Percentiles rank a stretch among this genome's conserved stretches.
Evolutionary conservation across 345 rosid genomes (phyloP).

Genomic region (Lepidium aucheri): DNA sequence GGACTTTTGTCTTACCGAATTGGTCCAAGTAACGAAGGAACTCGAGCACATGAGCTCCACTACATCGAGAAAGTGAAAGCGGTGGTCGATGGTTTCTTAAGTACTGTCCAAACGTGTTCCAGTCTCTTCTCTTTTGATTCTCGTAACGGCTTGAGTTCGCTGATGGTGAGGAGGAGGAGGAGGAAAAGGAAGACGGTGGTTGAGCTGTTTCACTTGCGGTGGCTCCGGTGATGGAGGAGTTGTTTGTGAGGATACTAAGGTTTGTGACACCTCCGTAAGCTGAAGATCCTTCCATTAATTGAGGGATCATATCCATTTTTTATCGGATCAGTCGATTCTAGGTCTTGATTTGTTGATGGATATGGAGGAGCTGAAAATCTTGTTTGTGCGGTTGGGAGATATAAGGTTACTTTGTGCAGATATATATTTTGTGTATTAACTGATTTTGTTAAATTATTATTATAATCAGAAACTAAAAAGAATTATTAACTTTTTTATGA

Average conservation of each 20-base stretch:
- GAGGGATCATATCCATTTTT: constrained; percentile 26
- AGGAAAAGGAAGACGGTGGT: constrained; percentile 18
- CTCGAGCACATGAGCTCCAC: constrained; percentile 66
- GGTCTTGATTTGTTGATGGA: constrained; percentile 14
- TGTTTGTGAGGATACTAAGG: constrained; percentile 25
- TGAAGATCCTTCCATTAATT: constrained; percentile 25
- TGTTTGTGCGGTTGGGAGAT: constrained; percentile 25
- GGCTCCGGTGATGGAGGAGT: constrained; percentile 20
- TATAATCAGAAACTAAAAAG: background rate
- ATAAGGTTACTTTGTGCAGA: constrained; percentile 16
- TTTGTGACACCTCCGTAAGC: constrained; percentile 11
- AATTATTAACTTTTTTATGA: background rate
- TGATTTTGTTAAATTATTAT: background rate
- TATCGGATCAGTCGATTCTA: background rate
- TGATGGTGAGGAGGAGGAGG: constrained; percentile 32
- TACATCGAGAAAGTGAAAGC: constrained; percentile 44
- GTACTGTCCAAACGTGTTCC: constrained; percentile 71
- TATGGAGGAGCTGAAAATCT: constrained; percentile 4
- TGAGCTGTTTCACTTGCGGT: background rate
- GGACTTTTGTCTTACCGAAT: constrained; percentile 67
- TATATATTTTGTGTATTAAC: constrained; percentile 13
- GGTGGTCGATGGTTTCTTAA: constrained; percentile 59
- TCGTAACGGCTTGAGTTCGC: constrained; percentile 51
- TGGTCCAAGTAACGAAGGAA: constrained; percentile 69
- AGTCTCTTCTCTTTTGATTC: constrained; percentile 70